Conservation (phyloP, 2,329 filamentous ascomycete genomes). For the Sclerotinia minor region DNA sequence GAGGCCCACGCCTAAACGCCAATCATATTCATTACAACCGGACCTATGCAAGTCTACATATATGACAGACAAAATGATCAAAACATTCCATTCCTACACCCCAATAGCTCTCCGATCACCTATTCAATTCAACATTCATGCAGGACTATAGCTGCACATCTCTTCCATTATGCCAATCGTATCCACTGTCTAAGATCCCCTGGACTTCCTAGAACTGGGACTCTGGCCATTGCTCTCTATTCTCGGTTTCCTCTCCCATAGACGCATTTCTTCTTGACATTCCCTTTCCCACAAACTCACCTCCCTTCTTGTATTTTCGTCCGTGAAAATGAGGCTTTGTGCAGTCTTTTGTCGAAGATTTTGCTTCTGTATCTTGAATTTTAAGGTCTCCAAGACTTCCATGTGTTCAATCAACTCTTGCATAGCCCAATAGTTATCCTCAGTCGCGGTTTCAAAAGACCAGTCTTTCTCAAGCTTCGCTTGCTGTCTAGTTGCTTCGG, state of each 20-base stretch:
- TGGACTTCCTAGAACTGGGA: too few relatives aligned
- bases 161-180: not conserved
- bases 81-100: too few relatives aligned
- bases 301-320: conserved; percentile 7
- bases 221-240: not conserved
- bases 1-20: not conserved
- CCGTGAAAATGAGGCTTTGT: conserved; percentile 8
- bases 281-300: conserved; percentile 9
- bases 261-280: not conserved
- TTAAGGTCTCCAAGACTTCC: not conserved
- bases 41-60: not conserved
- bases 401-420: conserved; percentile 3
- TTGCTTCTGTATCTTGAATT: not conserved
- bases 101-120: not conserved
- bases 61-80: not conserved
- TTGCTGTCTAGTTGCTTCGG: not conserved
- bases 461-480: conserved; percentile 5
- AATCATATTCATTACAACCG: not conserved
- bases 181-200: not conserved
- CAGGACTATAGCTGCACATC: not conserved
- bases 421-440: not conserved
- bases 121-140: not conserved
- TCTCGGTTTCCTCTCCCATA: conserved; percentile 11
- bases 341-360: not conserved
- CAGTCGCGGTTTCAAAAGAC: not conserved